phyloP scores from a whole-genome alignment of 805 yeast species.

The Kregervanrija fluxuum region DNA sequence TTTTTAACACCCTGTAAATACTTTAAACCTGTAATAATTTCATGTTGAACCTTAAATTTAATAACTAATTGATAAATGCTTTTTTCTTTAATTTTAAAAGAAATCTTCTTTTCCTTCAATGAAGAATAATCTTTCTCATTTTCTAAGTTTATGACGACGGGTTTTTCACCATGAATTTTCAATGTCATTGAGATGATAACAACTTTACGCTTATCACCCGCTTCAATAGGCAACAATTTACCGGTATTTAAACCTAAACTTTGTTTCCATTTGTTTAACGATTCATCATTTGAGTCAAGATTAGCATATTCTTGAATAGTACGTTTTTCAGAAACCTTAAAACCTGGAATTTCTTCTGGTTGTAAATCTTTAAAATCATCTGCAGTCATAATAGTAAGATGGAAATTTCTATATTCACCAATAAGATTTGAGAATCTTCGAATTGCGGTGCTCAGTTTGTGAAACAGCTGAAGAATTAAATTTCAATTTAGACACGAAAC shows the following conservation, averaged over 20 bases:
- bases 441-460: no score
- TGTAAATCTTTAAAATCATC: slow-evolving; percentile 43
- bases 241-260: slow-evolving; percentile 70
- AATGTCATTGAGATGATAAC: slow-evolving; percentile 74
- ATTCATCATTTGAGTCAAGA: slow-evolving; percentile 85
- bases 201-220: slow-evolving; percentile 70
- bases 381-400: not conserved
- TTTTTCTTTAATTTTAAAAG: slow-evolving; percentile 73
- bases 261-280: slow-evolving; percentile 85
- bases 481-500: no score
- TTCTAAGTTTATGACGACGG: slow-evolving; percentile 64
- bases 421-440: no score
- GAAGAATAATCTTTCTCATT: slow-evolving; percentile 47
- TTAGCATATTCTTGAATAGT: slow-evolving; percentile 77
- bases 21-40: slow-evolving; percentile 79
- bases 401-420: no score
- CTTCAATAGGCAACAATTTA: slow-evolving; percentile 50
- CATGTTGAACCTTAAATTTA: slow-evolving; percentile 76
- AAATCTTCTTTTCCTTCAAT: slow-evolving; percentile 44
- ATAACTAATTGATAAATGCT: slow-evolving; percentile 65
- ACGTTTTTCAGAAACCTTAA: slow-evolving; percentile 61
- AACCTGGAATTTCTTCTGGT: slow-evolving; percentile 59
- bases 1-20: slow-evolving; percentile 81
- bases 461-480: no score
- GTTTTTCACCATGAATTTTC: slow-evolving; percentile 56